Evolutionary conservation across 768 basidiomycete species (phyloP), one percentile per base, ranked within the genome.

Genomic region (Pleurotus ostreatus): DNA sequence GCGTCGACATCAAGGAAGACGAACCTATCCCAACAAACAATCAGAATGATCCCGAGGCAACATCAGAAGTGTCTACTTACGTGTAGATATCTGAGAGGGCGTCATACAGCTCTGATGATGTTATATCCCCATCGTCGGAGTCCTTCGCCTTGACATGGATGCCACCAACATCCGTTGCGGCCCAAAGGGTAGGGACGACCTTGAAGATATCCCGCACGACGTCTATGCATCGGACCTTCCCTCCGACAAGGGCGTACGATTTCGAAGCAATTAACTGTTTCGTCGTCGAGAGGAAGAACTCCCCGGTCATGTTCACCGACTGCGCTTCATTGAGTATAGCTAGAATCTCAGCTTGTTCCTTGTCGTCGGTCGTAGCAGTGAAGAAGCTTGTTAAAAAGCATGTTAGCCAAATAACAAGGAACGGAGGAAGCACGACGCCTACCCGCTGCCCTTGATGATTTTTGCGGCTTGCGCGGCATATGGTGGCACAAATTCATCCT

Each of bases 1-100:
- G 79, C 64, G 51, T 88, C 87, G 18, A 83, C 72, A 51, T 91
- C 83, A 34, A 92, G 77, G 82, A 92, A 93, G 57, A 93, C 71
- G 66, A 80, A 91, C 41, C 89, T 92, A 60, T 34, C 11, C 30
- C 30, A 34, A 34, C 30, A 34, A 4, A 11, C 30, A 34, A 34
- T 3, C 9, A 30, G 16, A 34, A n/a, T 46, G 26, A 4, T 18
- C 13, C 25, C n/a, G 16, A 13, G 11, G 46, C 18, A 23, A 18
- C 20, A 26, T 37, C 15, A 5, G 22, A 11, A 18, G 3, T 3
- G n/a, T 18, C 7, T 13, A 70, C 84, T 61, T 57, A 89, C 84
- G 81, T 70, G 68, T 91, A 92, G 51, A 92, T 86, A 18, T 88
- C 84, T 22, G 79, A 75, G 6, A 92, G 77, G 39, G 85, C 83